Base-by-base conservation (phyloP, 352 stramenopile species). In the Pythium grandisporangium region DNA sequence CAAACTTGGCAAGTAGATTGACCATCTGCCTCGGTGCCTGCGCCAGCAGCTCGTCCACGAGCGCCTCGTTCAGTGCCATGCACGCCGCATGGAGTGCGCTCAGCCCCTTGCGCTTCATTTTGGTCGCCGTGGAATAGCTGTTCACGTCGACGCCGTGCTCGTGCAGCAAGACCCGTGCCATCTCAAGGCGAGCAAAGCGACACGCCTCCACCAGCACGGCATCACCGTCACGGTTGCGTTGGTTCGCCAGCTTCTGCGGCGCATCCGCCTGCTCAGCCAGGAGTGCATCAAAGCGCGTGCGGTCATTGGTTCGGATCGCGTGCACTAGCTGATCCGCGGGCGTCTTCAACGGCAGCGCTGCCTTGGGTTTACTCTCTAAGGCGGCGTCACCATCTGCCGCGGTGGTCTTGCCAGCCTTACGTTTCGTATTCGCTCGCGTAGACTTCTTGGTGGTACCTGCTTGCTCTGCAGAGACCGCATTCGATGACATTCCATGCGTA, bases 11-110 rank as follows among this genome's bases (percentile, higher is more conserved):
- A 23, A 40, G 37, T n/a, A 53, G 27, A 24, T 53, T 42, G n/a
- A 51, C 39, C 5, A 14, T 10, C 34, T 53, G 39, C n/a, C 13
- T 40, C 5, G 32, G 38, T 2, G 51, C 44, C 3, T 42, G 24
- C n/a, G n/a, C n/a, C 4, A 86, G 55, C 12, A 86, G 30, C 12
- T 61, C n/a, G 0, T 61, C 44, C 1, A 86, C 73, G 17, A 79
- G 22, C 14, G 52, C 25, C 0, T 42, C 34, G 19, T 69, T 36
- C n/a, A 86, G 51, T 19, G 73, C 57, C 65, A 84, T 78, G 32
- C 62, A 72, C 12, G 73, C 70, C 4, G 70, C 70, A 14, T 77
- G 54, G 23, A 86, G 44, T 13, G 73, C 65, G 21, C 65, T 55
- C 17, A 85, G 43, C 0, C 60, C 58, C 17, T 52, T 44, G 8